Evolutionary conservation across 2,329 filamentous ascomycete species (phyloP).

Genomic region (Grosmannia huntii): DNA sequence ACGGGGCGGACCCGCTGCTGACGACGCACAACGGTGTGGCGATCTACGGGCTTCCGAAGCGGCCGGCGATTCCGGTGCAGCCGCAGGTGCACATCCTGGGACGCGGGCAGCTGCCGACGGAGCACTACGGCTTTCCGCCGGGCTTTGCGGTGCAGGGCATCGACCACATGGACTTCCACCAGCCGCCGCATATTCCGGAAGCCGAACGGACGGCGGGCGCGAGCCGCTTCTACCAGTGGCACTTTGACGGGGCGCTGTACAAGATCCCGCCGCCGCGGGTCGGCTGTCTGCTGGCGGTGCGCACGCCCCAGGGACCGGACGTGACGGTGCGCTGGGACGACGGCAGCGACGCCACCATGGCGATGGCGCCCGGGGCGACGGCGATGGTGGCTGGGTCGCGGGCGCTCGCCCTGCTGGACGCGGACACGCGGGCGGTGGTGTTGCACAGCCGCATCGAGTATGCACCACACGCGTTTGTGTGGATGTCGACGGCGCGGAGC

Average conservation of each 20-base stretch:
- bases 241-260: constrained; percentile 23
- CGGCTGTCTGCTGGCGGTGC: constrained; percentile 22
- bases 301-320: constrained; percentile 16
- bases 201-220: constrained; percentile 21
- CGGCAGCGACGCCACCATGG: constrained; percentile 20
- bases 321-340: constrained; percentile 20
- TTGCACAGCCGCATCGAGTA: constrained; percentile 22
- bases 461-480: constrained; percentile 23
- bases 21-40: constrained; percentile 15
- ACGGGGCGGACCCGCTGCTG: constrained; percentile 21
- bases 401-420: constrained; percentile 16
- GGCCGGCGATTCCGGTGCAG: constrained; percentile 10
- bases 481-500: constrained; percentile 23
- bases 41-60: constrained; percentile 22
- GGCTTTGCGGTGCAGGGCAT: constrained; percentile 16
- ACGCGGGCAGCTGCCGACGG: constrained; percentile 19
- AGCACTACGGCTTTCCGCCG: constrained; percentile 21
- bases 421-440: constrained; percentile 15
- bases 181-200: constrained; percentile 20
- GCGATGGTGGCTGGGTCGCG: constrained; percentile 18
- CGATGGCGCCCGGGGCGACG: constrained; percentile 20
- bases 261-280: constrained; percentile 22
- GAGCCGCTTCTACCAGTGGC: constrained; percentile 24
- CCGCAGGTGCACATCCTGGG: constrained; percentile 16
- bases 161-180: constrained; percentile 23